phyloP scores from a whole-genome alignment of 441 rosid species.

The Brassica balearica region DNA sequence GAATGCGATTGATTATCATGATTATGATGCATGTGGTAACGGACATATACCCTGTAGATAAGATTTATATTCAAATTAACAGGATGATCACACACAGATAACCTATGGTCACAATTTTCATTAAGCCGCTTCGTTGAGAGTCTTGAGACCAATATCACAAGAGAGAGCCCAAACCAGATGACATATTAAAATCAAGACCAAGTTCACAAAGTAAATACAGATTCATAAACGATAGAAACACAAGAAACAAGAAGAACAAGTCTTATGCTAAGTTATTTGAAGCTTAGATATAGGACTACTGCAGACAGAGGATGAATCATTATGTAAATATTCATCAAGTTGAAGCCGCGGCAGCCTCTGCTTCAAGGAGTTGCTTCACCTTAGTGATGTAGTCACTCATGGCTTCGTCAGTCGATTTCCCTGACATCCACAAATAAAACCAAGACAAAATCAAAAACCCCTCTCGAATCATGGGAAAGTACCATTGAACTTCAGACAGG shows the following conservation, averaged over 20 bases:
- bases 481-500: too few relatives aligned
- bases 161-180: neutral
- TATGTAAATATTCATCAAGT: conserved; percentile 40
- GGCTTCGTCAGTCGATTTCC: conserved; percentile 79
- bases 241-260: conserved; percentile 31
- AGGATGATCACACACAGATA: too few relatives aligned
- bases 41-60: too few relatives aligned
- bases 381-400: conserved; percentile 85
- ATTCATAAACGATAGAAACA: conserved; percentile 27
- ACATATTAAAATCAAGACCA: conserved; percentile 8
- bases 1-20: too few relatives aligned
- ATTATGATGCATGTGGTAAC: too few relatives aligned
- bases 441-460: neutral
- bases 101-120: too few relatives aligned
- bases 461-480: too few relatives aligned
- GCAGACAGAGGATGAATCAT: neutral
- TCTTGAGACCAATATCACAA: neutral
- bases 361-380: conserved; percentile 80
- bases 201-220: conserved; percentile 13
- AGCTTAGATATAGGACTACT: conserved; percentile 15
- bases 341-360: conserved; percentile 45
- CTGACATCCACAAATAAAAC: conserved; percentile 47
- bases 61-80: too few relatives aligned
- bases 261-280: conserved; percentile 36
- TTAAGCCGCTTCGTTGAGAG: too few relatives aligned